Conservation (phyloP, 1,139 yeast genomes). For the Tardiomyces digboiensis region DNA sequence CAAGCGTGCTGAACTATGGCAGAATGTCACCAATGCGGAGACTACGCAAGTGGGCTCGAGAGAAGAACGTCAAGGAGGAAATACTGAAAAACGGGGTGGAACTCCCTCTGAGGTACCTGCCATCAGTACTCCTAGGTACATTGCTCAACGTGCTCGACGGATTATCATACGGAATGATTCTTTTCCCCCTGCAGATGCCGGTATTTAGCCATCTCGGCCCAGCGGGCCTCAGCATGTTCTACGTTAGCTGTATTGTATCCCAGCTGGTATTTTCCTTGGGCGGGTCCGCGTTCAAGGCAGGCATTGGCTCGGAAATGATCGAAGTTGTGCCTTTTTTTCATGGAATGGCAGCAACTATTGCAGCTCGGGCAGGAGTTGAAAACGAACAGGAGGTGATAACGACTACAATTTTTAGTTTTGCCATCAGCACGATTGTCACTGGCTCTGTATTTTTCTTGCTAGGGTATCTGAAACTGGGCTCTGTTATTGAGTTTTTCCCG, state of each 20-base stretch:
- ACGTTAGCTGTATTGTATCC: conserved; percentile 78
- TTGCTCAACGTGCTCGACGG: conserved; percentile 86
- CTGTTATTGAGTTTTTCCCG: conserved; percentile 90
- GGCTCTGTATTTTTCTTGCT: conserved; percentile 69
- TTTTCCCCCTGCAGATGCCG: conserved; percentile 83
- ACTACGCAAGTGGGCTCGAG: conserved; percentile 1
- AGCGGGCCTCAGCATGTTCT: conserved; percentile 88
- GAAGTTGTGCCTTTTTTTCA: conserved; percentile 98
- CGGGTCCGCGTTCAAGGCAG: conserved; percentile 80
- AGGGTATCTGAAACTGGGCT: conserved; percentile 75
- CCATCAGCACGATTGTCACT: conserved; percentile 73
- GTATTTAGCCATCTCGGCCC: conserved; percentile 74
- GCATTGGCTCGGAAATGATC: conserved; percentile 96
- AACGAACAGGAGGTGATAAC: conserved; percentile 59
- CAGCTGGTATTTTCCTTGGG: conserved; percentile 86
- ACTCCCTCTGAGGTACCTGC: conserved; percentile 43
- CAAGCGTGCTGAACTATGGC: neutral
- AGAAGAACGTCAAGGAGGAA: conserved; percentile 5
- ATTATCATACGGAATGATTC: conserved; percentile 92
- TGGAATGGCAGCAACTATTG: conserved; percentile 76
- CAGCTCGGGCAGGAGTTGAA: conserved; percentile 47
- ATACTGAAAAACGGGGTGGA: conserved; percentile 8
- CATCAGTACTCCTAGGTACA: conserved; percentile 79
- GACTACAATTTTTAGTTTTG: conserved; percentile 82
- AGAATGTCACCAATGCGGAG: neutral